phyloP scores from a whole-genome alignment of 495 filamentous ascomycete genomes.

The Hapsidospora chrysogenum region DNA sequence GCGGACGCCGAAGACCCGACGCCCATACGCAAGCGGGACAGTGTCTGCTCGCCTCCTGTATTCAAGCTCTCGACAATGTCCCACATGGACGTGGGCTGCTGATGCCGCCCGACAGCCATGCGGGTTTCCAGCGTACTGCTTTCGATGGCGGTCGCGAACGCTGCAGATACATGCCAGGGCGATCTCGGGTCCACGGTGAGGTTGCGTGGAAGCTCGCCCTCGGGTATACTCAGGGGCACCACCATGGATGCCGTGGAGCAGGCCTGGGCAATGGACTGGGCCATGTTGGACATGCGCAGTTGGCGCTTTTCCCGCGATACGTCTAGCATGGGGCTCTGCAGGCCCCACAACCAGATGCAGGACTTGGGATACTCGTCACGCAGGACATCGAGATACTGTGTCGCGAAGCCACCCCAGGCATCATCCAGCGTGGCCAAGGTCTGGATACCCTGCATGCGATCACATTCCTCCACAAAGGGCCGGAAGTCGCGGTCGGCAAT shows the following conservation, averaged over 20 bases:
- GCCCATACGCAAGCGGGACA: slow-evolving; percentile 41
- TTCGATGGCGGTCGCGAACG: slow-evolving; percentile 67
- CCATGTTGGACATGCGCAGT: slow-evolving; percentile 45
- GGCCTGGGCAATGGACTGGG: slow-evolving; percentile 47
- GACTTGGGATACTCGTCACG: slow-evolving; percentile 85
- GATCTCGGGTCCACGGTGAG: slow-evolving; percentile 47
- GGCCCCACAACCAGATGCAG: slow-evolving; percentile 70
- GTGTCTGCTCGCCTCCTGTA: slow-evolving; percentile 59
- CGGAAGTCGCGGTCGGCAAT: slow-evolving; percentile 77
- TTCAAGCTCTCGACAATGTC: slow-evolving; percentile 57
- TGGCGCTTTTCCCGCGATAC: slow-evolving; percentile 18
- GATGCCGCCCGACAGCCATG: slow-evolving; percentile 33
- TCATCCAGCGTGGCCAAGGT: slow-evolving; percentile 65
- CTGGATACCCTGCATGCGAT: slow-evolving; percentile 79
- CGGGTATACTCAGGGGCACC: slow-evolving; percentile 54
- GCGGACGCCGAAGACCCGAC: neutral
- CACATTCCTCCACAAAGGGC: slow-evolving; percentile 80
- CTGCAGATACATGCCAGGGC: slow-evolving; percentile 65
- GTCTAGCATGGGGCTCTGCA: slow-evolving; percentile 26
- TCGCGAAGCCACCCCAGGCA: slow-evolving; percentile 84
- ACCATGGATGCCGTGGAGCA: slow-evolving; percentile 60
- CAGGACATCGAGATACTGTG: slow-evolving; percentile 62
- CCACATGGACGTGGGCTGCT: slow-evolving; percentile 30
- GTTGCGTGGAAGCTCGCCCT: slow-evolving; percentile 36
- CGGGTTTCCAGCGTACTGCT: slow-evolving; percentile 63